Evolutionary conservation across 805 yeast genomes (phyloP).

Genomic region (Saccharomycodes ludwigii): DNA sequence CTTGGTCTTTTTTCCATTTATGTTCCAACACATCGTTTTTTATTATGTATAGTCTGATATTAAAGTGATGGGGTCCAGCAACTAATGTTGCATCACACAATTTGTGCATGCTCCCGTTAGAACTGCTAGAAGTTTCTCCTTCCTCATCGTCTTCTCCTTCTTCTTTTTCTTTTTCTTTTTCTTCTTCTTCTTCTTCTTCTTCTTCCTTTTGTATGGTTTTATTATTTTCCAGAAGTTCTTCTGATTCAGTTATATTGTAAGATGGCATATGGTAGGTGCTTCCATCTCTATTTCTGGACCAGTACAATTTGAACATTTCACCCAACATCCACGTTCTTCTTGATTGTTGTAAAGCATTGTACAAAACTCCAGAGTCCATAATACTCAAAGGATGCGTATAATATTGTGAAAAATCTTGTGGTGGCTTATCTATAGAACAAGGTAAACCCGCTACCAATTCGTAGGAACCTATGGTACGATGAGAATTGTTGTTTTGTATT

Average conservation of each 20-base stretch:
- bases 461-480: no score
- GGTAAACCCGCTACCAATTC: conserved; percentile 57
- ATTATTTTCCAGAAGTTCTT: no score
- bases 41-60: conserved; percentile 65
- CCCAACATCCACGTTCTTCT: conserved; percentile 55
- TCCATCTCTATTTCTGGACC: conserved; percentile 36
- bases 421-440: conserved; percentile 50
- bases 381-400: conserved; percentile 55
- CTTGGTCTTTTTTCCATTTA: conserved; percentile 25
- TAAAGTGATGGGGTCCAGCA: conserved; percentile 78
- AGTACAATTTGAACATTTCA: conserved; percentile 61
- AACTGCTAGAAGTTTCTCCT: conserved; percentile 3
- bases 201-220: conserved; percentile 14
- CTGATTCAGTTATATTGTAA: not conserved
- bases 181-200: conserved; percentile 14
- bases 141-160: conserved; percentile 12
- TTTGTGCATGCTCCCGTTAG: conserved; percentile 50
- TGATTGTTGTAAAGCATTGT: conserved; percentile 61
- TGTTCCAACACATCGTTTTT: conserved; percentile 49
- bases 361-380: conserved; percentile 61
- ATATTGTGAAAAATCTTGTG: conserved; percentile 17
- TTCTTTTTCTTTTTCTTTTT: conserved; percentile 14
- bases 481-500: no score
- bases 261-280: not conserved
- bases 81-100: conserved; percentile 61